Conservation (phyloP, 2,329 filamentous ascomycete species). For the Colletotrichum musae region DNA sequence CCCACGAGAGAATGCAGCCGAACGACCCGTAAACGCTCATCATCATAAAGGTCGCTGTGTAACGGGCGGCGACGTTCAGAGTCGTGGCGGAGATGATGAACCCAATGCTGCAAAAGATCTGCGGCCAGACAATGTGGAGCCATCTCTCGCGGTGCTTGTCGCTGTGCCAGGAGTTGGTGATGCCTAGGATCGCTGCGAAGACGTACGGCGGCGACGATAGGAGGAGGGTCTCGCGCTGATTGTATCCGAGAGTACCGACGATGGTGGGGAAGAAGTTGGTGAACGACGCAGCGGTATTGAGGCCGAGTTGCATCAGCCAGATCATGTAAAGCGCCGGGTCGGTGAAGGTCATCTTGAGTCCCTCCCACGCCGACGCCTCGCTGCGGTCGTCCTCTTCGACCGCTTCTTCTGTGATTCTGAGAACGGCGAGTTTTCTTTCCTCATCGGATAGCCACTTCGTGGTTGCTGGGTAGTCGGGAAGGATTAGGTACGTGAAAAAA, state of each 20-base stretch:
- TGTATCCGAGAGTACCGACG: conserved; percentile 7
- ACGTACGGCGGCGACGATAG: conserved; percentile 41
- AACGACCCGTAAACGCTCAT: conserved; percentile 16
- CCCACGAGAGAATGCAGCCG: conserved; percentile 72
- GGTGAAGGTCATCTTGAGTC: conserved; percentile 19
- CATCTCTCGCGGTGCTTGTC: conserved; percentile 62
- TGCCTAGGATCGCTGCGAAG: conserved; percentile 43
- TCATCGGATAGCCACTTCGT: conserved; percentile 52
- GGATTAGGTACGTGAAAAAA: conserved; percentile 24
- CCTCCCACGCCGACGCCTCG: conserved; percentile 14
- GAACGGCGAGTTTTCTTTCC: conserved; percentile 55
- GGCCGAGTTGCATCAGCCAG: conserved; percentile 29
- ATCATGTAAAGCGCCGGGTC: conserved; percentile 28
- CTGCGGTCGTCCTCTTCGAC: conserved; percentile 6
- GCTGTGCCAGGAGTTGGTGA: conserved; percentile 51
- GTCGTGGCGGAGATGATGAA: conserved; percentile 29
- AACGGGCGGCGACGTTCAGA: conserved; percentile 17
- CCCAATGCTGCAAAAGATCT: conserved; percentile 53
- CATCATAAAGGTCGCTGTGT: conserved; percentile 35
- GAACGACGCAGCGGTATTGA: conserved; percentile 23
- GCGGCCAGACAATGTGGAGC: conserved; percentile 60
- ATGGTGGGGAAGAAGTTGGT: conserved; percentile 22
- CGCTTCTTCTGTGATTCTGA: conserved; percentile 13
- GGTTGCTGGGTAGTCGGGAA: conserved; percentile 50
- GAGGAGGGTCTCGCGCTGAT: conserved; percentile 31